Evolutionary conservation across 2,329 filamentous ascomycete genomes (phyloP).

Genomic region (Emergomyces orientalis): DNA sequence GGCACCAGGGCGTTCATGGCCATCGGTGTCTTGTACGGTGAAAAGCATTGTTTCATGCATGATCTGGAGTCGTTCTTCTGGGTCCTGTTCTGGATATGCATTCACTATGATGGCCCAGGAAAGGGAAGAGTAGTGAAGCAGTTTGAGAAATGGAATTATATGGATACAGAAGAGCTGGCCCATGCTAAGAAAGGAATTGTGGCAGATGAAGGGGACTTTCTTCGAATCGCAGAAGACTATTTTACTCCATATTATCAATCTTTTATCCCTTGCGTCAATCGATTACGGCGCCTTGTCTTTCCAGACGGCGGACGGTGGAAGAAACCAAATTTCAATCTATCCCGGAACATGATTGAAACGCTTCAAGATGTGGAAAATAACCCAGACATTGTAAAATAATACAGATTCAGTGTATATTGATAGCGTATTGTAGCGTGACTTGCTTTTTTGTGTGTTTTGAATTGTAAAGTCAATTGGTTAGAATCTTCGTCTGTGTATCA

Average conservation of each 20-base stretch:
- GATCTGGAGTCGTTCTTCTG: constrained; percentile 44
- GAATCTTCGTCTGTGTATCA: too few species aligned
- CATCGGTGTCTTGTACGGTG: constrained; percentile 27
- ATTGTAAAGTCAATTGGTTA: too few species aligned
- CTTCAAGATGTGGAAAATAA: too few species aligned
- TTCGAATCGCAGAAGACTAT: background rate
- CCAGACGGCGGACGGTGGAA: too few species aligned
- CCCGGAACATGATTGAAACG: too few species aligned
- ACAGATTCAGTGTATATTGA: too few species aligned
- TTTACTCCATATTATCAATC: background rate
- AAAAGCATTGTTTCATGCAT: constrained; percentile 41
- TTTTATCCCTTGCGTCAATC: background rate
- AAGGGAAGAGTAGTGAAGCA: background rate
- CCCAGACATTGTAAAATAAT: too few species aligned
- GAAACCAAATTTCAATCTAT: too few species aligned
- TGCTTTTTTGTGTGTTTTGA: too few species aligned
- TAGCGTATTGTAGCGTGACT: too few species aligned
- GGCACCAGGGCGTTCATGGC: background rate
- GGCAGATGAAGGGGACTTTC: background rate
- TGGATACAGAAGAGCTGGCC: background rate
- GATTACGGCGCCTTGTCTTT: background rate
- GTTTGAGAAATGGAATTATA: background rate
- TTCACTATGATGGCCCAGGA: constrained; percentile 25
- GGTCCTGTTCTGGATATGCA: constrained; percentile 41
- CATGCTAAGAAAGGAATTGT: constrained; percentile 7